Percentiles rank a stretch among this genome's conserved stretches.
Evolutionary conservation across 768 basidiomycete genomes (phyloP).

Genomic region (Podaxis mareebaensis): DNA sequence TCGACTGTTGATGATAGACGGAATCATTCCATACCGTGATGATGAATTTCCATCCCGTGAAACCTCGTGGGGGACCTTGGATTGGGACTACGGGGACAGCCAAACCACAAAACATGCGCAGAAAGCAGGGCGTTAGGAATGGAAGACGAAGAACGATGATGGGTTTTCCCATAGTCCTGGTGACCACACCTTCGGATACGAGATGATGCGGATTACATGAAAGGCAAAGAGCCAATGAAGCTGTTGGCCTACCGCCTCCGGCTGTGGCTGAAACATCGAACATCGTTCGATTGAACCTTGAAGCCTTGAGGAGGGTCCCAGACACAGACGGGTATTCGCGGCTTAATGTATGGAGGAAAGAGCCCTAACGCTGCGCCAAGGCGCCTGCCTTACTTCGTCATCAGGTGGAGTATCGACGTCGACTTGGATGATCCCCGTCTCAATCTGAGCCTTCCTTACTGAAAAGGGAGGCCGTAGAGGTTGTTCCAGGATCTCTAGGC

Average conservation of each 20-base stretch:
- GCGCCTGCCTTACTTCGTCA: background rate
- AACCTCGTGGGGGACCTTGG: constrained; percentile 9
- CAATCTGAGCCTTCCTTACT: background rate
- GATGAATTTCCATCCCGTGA: background rate
- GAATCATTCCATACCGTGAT: background rate
- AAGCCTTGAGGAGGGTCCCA: background rate
- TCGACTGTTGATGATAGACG: background rate
- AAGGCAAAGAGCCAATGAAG: background rate
- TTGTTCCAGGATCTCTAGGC: background rate
- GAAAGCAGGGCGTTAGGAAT: background rate
- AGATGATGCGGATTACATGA: background rate
- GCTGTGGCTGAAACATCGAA: background rate
- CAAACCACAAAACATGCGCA: background rate
- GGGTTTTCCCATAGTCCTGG: background rate
- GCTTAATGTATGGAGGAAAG: background rate
- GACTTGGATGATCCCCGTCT: background rate
- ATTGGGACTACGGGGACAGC: background rate
- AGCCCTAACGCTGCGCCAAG: background rate
- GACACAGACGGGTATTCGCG: background rate
- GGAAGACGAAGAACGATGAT: background rate
- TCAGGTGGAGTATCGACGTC: background rate
- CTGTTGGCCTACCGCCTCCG: background rate
- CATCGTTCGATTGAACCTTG: background rate
- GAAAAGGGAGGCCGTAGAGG: background rate
- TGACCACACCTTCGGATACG: background rate